A percentile compares a stretch with the other conserved stretches of the same genome.
phyloP scores from a whole-genome alignment of 306 rosid species.

The Lathyrus tuberosus region DNA sequence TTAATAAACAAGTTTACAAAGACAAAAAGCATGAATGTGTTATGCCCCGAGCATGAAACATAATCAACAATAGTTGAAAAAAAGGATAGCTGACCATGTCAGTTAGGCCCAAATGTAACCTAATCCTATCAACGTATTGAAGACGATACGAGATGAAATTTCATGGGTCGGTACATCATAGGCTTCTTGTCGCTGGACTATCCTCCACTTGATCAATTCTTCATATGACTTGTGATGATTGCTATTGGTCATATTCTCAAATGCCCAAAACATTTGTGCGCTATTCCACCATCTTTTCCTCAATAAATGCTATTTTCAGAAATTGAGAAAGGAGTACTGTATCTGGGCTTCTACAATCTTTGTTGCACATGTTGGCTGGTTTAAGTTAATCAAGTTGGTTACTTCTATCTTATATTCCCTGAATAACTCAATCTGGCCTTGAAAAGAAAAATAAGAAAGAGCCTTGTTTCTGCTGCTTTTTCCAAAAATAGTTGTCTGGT shows the following conservation, averaged over 20 bases:
- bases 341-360: not conserved
- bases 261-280: conserved; percentile 5
- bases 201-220: not conserved
- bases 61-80: not conserved
- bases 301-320: not conserved
- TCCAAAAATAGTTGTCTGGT: not conserved
- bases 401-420: conserved; percentile 11
- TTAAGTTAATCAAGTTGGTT: not conserved
- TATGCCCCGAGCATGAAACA: not conserved
- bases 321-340: not conserved
- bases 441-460: not conserved
- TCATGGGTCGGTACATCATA: not conserved
- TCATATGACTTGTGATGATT: not conserved
- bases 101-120: not conserved
- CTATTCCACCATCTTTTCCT: conserved; percentile 8
- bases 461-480: conserved; percentile 9
- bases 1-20: not conserved
- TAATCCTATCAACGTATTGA: not conserved
- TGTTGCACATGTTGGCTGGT: not conserved
- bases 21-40: not conserved
- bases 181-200: not conserved
- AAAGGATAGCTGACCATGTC: not conserved
- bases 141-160: not conserved
- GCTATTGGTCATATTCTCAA: conserved; percentile 9
- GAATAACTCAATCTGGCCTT: not conserved